These are phyloP conservation scores for Paraconiothyrium brasiliense DNA, from an alignment of 2,329 filamentous ascomycete species.

Conservation along the genomic window DNA sequence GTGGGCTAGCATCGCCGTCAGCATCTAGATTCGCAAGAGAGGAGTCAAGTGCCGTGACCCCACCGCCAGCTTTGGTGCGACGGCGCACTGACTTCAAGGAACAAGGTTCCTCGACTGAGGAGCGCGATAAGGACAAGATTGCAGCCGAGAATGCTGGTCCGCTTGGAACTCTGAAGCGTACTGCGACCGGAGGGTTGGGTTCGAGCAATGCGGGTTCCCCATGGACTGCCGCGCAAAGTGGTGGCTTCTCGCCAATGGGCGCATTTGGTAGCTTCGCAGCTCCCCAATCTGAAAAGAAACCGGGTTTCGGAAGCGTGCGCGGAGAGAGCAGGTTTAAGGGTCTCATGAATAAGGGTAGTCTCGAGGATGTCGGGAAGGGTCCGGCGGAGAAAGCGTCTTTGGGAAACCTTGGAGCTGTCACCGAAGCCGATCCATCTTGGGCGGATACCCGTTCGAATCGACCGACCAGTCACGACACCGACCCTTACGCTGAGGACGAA, in stretches of 20 bases:
- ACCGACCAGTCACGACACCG: constrained; percentile 71
- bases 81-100: constrained; percentile 71
- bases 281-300: constrained; percentile 71
- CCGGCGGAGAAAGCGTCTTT: constrained; percentile 66
- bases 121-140: constrained; percentile 60
- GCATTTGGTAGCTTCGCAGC: constrained; percentile 89
- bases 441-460: constrained; percentile 57
- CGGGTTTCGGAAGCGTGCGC: constrained; percentile 70
- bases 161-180: constrained; percentile 66
- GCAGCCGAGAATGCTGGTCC: constrained; percentile 54
- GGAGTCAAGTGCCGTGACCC: constrained; percentile 68
- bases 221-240: constrained; percentile 68
- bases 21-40: constrained; percentile 69
- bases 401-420: constrained; percentile 62
- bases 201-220: constrained; percentile 62
- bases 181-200: constrained; percentile 63
- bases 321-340: constrained; percentile 88
- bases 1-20: constrained; percentile 68
- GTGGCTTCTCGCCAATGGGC: constrained; percentile 77
- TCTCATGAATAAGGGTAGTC: constrained; percentile 79
- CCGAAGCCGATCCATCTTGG: constrained; percentile 64
- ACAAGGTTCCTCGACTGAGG: constrained; percentile 54
- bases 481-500: constrained; percentile 76
- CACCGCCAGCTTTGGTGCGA: constrained; percentile 68
- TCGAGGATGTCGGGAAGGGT: constrained; percentile 67